phyloP scores from a whole-genome alignment of 257 asterid species.

The Ballota nigra region DNA sequence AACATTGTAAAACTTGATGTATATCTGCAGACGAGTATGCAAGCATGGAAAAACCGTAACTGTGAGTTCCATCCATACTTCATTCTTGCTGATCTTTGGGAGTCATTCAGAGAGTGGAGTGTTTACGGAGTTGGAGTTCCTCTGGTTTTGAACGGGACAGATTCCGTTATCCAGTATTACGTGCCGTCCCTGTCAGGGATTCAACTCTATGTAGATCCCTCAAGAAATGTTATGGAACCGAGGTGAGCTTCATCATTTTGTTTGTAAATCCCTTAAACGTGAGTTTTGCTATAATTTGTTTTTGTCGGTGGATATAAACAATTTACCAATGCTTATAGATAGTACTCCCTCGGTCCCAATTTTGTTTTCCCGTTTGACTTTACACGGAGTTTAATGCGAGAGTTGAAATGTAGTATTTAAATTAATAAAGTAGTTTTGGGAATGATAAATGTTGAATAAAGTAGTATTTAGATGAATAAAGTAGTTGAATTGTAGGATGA shows the following conservation, averaged over 20 bases:
- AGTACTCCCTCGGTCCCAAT: no score
- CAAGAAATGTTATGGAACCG: slow-evolving; percentile 42
- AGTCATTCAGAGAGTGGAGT: slow-evolving; percentile 91
- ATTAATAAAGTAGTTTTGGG: no score
- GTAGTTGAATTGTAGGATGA: no score
- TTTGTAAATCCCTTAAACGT: not conserved
- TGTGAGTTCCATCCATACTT: slow-evolving; percentile 65
- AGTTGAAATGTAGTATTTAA: no score
- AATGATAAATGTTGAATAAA: no score
- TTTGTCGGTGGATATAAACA: no score
- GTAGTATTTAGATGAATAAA: no score
- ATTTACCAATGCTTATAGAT: no score
- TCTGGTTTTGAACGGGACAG: slow-evolving; percentile 58
- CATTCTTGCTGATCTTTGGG: slow-evolving; percentile 93
- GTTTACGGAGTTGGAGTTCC: slow-evolving; percentile 97
- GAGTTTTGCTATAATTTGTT: no score
- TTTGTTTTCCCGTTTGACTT: no score
- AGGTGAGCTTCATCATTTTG: slow-evolving; percentile 34
- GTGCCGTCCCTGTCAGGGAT: slow-evolving; percentile 89
- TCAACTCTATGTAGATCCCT: slow-evolving; percentile 74
- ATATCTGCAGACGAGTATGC: slow-evolving; percentile 64
- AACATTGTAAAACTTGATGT: slow-evolving; percentile 11
- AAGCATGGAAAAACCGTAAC: slow-evolving; percentile 50
- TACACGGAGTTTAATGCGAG: no score
- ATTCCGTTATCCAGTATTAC: slow-evolving; percentile 81